These are phyloP conservation scores for Phaeolepiota aurea DNA, from an alignment of 768 basidiomycete genomes.

Conservation along the genomic window DNA sequence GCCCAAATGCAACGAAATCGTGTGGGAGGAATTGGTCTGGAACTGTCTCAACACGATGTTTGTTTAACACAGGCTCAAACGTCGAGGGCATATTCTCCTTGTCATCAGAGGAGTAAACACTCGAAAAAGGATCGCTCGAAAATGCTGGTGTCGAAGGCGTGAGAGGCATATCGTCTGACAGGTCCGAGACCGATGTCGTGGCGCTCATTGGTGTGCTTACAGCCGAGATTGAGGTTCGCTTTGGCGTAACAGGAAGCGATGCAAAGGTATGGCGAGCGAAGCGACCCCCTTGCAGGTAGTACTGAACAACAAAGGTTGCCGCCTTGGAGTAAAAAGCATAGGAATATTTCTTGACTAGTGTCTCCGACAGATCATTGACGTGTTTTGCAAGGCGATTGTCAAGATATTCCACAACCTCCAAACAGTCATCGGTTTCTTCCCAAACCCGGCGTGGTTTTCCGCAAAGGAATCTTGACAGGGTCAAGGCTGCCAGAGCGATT, in stretches of 20 bases:
- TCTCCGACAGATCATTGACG: constrained; percentile 90
- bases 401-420: constrained; percentile 79
- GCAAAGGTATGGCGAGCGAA: constrained; percentile 42
- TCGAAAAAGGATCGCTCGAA: constrained; percentile 50
- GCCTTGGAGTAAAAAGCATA: constrained; percentile 96
- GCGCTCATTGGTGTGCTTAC: constrained; percentile 70
- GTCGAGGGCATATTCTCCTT: constrained; percentile 73
- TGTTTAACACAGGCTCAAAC: constrained; percentile 69
- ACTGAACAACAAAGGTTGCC: constrained; percentile 87
- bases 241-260: constrained; percentile 63
- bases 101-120: constrained; percentile 49
- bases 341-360: constrained; percentile 97
- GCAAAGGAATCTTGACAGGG: constrained; percentile 83
- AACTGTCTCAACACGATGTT: constrained; percentile 55
- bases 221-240: constrained; percentile 43
- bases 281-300: constrained; percentile 84
- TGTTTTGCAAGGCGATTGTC: constrained; percentile 82
- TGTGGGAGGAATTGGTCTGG: constrained; percentile 76
- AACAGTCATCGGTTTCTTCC: constrained; percentile 79
- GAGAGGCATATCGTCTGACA: constrained; percentile 77
- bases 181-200: constrained; percentile 64
- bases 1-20: constrained; percentile 74
- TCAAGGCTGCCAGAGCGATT: constrained; percentile 84
- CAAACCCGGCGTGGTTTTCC: constrained; percentile 68
- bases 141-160: constrained; percentile 72